These are phyloP conservation scores for Penicillium carneum DNA, from an alignment of 2,329 filamentous ascomycete species.

Conservation along the genomic window DNA sequence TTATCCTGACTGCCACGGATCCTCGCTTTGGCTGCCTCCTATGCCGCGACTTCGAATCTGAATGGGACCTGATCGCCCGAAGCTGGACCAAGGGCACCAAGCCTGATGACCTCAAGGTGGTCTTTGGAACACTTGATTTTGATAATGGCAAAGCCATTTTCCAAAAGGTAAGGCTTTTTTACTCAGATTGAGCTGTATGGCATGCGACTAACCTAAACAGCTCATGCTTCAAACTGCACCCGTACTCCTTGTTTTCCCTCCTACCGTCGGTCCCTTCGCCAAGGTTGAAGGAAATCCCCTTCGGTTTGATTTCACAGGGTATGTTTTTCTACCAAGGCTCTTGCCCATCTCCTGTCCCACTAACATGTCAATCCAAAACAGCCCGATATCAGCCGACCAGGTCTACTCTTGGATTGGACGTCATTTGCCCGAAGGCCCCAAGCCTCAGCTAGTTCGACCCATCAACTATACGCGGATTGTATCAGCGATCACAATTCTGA, in stretches of 20 bases:
- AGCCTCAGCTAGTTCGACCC: constrained; percentile 79
- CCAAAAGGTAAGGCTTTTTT: constrained; percentile 71
- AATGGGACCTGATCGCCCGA: constrained; percentile 85
- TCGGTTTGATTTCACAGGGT: constrained; percentile 89
- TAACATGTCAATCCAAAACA: constrained; percentile 46
- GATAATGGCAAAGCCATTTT: constrained; percentile 82
- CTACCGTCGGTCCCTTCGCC: constrained; percentile 81
- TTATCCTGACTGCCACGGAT: constrained; percentile 88
- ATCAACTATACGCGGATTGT: constrained; percentile 84
- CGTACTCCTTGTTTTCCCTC: constrained; percentile 84
- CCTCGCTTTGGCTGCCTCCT: constrained; percentile 81
- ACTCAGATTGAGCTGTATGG: not conserved
- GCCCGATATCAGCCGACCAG: constrained; percentile 76
- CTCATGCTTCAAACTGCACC: constrained; percentile 93
- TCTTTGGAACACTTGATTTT: constrained; percentile 90
- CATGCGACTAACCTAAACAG: constrained; percentile 57
- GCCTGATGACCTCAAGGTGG: constrained; percentile 58
- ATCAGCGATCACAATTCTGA: constrained; percentile 69
- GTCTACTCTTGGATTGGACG: constrained; percentile 80
- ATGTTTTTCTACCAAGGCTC: constrained; percentile 44
- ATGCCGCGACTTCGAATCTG: constrained; percentile 89
- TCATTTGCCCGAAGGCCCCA: constrained; percentile 77
- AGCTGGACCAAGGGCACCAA: constrained; percentile 89
- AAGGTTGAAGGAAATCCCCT: constrained; percentile 71
- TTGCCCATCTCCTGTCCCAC: constrained; percentile 3